phyloP scores from a whole-genome alignment of 805 yeast genomes.

The Cyberlindnera mrakii region DNA sequence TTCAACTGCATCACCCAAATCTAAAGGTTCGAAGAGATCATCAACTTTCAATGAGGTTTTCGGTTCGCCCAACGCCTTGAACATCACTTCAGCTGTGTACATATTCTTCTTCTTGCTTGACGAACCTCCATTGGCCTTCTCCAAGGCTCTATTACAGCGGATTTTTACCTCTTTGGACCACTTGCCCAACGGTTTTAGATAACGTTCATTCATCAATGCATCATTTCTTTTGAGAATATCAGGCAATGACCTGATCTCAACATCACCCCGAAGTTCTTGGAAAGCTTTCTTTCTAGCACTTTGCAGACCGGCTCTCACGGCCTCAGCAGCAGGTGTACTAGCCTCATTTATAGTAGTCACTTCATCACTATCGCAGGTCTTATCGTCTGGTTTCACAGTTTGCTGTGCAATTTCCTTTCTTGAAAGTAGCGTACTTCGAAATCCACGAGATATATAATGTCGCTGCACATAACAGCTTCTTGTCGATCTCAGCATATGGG shows the following conservation, averaged over 20 bases:
- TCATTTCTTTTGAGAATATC: slow-evolving; percentile 7
- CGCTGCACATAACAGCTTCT: no score
- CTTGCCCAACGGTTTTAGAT: slow-evolving; percentile 6
- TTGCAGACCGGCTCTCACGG: neutral
- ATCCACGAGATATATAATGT: no score
- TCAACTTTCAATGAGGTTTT: neutral
- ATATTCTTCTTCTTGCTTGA: neutral
- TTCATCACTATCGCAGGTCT: neutral
- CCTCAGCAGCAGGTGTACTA: neutral
- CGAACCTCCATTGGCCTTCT: neutral
- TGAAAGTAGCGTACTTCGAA: no score
- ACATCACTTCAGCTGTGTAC: slow-evolving; percentile 1
- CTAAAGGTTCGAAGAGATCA: slow-evolving; percentile 16
- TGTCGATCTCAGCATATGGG: no score
- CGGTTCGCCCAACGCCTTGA: slow-evolving; percentile 1
- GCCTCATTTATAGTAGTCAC: neutral
- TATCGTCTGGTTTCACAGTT: no score
- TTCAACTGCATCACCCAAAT: slow-evolving; percentile 60
- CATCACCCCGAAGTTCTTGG: slow-evolving; percentile 13
- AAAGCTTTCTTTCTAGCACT: slow-evolving; percentile 10
- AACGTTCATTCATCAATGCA: slow-evolving; percentile 4
- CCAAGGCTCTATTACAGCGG: neutral
- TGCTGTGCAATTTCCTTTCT: no score
- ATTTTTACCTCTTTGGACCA: slow-evolving; percentile 5
- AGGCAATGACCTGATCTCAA: slow-evolving; percentile 3